Base-by-base conservation (phyloP, 202 grass and related monocot species). In the Zoysia matrella region DNA sequence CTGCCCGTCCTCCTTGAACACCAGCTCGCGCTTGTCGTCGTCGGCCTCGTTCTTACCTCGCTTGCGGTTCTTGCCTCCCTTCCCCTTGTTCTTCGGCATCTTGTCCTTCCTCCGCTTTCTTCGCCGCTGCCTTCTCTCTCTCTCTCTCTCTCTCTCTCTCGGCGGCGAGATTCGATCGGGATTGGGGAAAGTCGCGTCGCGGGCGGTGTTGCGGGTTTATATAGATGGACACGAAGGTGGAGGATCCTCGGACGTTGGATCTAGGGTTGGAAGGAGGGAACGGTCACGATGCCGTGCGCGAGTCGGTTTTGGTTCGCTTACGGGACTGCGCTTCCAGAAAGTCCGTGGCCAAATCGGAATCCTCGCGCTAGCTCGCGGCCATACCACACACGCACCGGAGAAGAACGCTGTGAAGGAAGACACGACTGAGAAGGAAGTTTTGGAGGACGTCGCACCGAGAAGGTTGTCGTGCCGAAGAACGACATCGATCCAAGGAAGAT, bases 31-130 rank as follows among this genome's bases (percentile, higher is more conserved):
- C 91, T 93, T 93, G 64, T 93, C 91, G 71, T 93, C 91, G 78
- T 93, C 91, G 1, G 91, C 91, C 77, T 93, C 84, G 87, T 93
- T 93, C 87, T 93, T 93, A 0, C 91, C 91, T 0, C 91, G 13
- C 87, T 93, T 93, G 47, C 87, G 78, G 91, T 93, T 93, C 85
- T 93, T 93, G 4, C 91, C 91, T 90, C 91, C 91, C 88, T 93
- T 93, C 0, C 91, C 91, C 82, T 93, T 93, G 73, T 93, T 93
- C 89, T 91, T 91, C 76, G 89, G 89, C 89, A 91, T 91, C 30
- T 36, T 36, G 30, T 36, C 30, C 30, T 36, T 36, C 30, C 30
- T 36, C 30, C 30, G 30, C 30, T 36, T 36, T 36, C 30, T 36
- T 36, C 30, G 30, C 30, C 30, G 30, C 30, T 36, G 30, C 30